A percentile compares a stretch with the other conserved stretches of the same genome.
Conservation (phyloP, 2,329 filamentous ascomycete genomes). For the Endoconidiophora polonica region DNA sequence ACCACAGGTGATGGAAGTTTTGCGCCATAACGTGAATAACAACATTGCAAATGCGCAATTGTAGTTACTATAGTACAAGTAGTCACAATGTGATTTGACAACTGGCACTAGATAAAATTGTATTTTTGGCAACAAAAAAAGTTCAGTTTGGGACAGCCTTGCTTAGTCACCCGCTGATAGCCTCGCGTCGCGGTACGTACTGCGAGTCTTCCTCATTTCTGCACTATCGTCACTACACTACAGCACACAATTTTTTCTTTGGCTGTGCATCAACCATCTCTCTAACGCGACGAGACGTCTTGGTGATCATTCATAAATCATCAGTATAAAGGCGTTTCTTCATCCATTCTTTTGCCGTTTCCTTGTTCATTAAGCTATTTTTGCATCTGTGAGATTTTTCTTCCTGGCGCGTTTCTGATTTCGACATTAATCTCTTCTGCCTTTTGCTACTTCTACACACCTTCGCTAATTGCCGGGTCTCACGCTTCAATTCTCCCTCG, state of each 20-base stretch:
- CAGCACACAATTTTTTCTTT: neutral
- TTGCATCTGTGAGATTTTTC: neutral
- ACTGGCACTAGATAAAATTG: no score
- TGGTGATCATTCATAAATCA: neutral
- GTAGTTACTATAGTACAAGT: no score
- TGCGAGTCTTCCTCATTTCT: neutral
- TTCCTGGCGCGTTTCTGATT: constrained; percentile 4
- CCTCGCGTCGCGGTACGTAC: constrained; percentile 10
- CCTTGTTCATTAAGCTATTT: neutral
- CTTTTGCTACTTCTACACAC: neutral
- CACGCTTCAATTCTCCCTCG: constrained; percentile 1
- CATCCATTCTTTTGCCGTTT: constrained; percentile 8
- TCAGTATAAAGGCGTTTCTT: constrained; percentile 2
- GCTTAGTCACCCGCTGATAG: constrained; percentile 10
- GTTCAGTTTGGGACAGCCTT: neutral
- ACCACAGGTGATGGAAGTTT: no score
- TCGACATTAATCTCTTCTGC: constrained; percentile 2
- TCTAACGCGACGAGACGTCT: constrained; percentile 9
- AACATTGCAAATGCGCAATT: no score
- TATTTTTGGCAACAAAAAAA: no score
- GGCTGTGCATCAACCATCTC: neutral
- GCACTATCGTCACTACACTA: neutral
- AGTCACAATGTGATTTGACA: no score
- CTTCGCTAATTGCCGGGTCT: constrained; percentile 1
- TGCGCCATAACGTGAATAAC: no score